These are phyloP conservation scores for Isatis lusitanica DNA, from an alignment of 441 rosid species.

Conservation along the genomic window DNA sequence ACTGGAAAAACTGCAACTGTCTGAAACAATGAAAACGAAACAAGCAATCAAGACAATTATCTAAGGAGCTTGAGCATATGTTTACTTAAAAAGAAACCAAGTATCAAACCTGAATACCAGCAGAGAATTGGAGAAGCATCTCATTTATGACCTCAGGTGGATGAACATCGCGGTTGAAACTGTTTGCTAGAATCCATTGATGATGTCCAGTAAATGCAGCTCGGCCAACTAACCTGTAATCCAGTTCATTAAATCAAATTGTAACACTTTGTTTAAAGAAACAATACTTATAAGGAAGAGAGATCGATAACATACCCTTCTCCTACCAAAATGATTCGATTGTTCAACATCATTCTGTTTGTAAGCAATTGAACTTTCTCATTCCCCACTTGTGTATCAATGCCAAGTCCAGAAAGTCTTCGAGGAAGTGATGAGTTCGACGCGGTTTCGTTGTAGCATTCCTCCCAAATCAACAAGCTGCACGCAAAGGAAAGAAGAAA, in stretches of 20 bases:
- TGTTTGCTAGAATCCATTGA: slow-evolving; percentile 77
- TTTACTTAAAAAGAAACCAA: not conserved
- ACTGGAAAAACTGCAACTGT: slow-evolving; percentile 85
- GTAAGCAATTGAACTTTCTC: slow-evolving; percentile 54
- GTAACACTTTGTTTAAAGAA: not conserved
- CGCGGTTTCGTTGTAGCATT: slow-evolving; percentile 53
- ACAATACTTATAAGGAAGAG: not conserved
- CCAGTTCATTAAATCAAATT: not conserved
- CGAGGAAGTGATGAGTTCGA: slow-evolving; percentile 37
- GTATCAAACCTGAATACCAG: slow-evolving; percentile 81
- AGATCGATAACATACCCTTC: slow-evolving; percentile 66
- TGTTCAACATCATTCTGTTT: slow-evolving; percentile 73
- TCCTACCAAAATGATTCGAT: slow-evolving; percentile 69
- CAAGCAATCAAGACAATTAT: not conserved
- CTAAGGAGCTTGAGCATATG: not conserved
- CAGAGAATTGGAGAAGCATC: slow-evolving; percentile 75
- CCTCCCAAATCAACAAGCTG: slow-evolving; percentile 93
- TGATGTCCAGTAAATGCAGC: slow-evolving; percentile 88
- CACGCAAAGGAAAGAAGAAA: not conserved
- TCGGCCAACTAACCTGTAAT: slow-evolving; percentile 74
- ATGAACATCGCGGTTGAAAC: slow-evolving; percentile 48
- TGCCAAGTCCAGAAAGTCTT: slow-evolving; percentile 34
- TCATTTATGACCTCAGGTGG: slow-evolving; percentile 85
- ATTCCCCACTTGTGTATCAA: slow-evolving; percentile 40
- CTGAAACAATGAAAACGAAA: slow-evolving; percentile 43